Base-by-base conservation (phyloP, 108 stramenopile species). In the Nitzschia palea region DNA sequence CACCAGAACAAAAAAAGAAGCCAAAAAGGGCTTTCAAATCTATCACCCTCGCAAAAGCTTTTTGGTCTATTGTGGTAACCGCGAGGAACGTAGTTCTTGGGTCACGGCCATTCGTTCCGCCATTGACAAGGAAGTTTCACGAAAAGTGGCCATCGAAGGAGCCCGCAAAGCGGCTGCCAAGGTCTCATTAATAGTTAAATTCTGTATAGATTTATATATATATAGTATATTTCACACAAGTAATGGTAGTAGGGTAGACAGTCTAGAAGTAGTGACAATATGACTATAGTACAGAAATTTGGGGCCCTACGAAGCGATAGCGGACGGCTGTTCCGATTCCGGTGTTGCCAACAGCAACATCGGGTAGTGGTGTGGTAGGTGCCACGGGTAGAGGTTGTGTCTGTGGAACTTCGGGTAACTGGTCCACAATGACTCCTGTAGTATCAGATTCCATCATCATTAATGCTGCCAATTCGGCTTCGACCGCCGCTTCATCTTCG, bases 1-100 rank as follows among this genome's bases (percentile, higher is more conserved):
- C 80, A 12, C 62, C 76, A 1, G 53, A 67, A 4, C 67, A 65
- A 58, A 68, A 70, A 31, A 83, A 20, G 72, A 77, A 55, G 68
- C 81, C 17, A 64, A 90, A 18, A 53, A 75, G 65, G 68, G 80
- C 6, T 97, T 98, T 73, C 75, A 87, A 34, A 85, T 98, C 57
- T 88, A 87, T 54, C 95, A 97, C 61, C 98, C 98, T 3, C 83
- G 86, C 23, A 98, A 98, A 73, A 88, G 77, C 10, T 96, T 98
- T 74, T 60, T 85, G 31, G 93, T 97, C 0, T 48, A 87, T 43
- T 87, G 68, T 27, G 33, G 9, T 20, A 29, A 34, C 29, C 36
- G 18, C 12, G 74, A 76, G 0, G 80, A 81, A 35, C 62, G 67
- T 4, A 63, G 63, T 15, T 48, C 59, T 1, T 85, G 84, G 80